These are phyloP conservation scores for Diplodia mutila DNA, from an alignment of 2,329 filamentous ascomycete species.

Conservation along the genomic window DNA sequence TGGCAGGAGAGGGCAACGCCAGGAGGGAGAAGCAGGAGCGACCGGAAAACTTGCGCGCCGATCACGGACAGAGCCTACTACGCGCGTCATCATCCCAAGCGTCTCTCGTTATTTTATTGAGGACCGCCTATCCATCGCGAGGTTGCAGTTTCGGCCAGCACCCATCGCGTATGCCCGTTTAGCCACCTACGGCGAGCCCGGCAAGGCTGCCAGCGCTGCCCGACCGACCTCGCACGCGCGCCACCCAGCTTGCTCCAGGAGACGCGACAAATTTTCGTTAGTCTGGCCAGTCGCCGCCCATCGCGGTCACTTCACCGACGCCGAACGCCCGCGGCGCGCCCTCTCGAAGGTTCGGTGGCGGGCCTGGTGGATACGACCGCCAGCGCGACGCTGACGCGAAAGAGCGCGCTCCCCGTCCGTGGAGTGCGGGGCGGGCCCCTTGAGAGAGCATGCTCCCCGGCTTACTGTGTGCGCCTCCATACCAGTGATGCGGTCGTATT, in stretches of 20 bases:
- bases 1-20: too few species aligned
- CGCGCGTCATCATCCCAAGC: too few species aligned
- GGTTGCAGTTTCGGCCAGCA: background rate
- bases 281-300: background rate
- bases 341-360: slow-evolving; percentile 10
- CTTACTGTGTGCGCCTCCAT: too few species aligned
- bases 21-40: too few species aligned
- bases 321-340: background rate
- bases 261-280: background rate
- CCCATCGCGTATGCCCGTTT: background rate
- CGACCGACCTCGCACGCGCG: background rate
- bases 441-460: too few species aligned
- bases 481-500: too few species aligned
- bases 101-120: too few species aligned
- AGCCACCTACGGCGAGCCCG: background rate
- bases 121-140: too few species aligned
- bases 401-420: background rate
- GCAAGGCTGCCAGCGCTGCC: background rate
- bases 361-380: background rate
- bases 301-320: slow-evolving; percentile 7
- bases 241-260: too few species aligned
- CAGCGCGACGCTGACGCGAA: slow-evolving; percentile 18
- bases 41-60: too few species aligned
- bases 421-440: background rate
- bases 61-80: too few species aligned